A percentile compares a stretch with the other conserved stretches of the same genome.
Evolutionary conservation across 345 rosid species (phyloP).

Genomic region (Pseudoturritis turrita): DNA sequence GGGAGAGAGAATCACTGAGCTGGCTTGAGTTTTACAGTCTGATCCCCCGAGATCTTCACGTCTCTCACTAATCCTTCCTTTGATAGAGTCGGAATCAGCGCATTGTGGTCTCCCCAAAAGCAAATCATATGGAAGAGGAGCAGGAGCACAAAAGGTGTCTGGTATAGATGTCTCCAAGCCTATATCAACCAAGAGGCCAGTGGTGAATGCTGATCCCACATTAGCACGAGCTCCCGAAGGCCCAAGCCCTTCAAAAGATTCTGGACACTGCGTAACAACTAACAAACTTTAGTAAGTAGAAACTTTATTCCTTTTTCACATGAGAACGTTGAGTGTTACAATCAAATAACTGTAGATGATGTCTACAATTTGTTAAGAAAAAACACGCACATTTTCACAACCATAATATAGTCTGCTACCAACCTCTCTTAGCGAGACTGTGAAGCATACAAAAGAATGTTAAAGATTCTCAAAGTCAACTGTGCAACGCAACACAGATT

Average conservation of each 20-base stretch:
- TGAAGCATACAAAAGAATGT: neutral
- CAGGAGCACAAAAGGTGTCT: conserved; percentile 64
- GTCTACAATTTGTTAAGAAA: neutral
- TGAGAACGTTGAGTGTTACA: neutral
- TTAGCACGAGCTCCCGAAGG: conserved; percentile 41
- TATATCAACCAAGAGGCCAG: conserved; percentile 57
- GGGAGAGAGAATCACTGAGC: conserved; percentile 43
- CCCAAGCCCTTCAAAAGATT: conserved; percentile 48
- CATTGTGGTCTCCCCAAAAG: conserved; percentile 43
- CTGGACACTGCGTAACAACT: conserved; percentile 49
- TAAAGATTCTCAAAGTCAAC: neutral
- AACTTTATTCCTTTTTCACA: neutral
- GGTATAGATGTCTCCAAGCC: conserved; percentile 57
- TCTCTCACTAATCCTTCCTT: conserved; percentile 33
- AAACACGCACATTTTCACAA: neutral
- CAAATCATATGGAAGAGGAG: conserved; percentile 70
- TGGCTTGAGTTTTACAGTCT: conserved; percentile 46
- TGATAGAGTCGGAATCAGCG: conserved; percentile 22
- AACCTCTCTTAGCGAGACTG: neutral
- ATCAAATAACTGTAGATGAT: neutral
- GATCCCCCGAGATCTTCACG: conserved; percentile 32
- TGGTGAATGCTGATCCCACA: conserved; percentile 40
- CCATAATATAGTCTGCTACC: neutral
- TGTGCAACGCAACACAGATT: neutral
- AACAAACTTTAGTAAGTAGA: conserved; percentile 5